Conservation (phyloP, 164 flowering plant species). For the Vitis cinerea region DNA sequence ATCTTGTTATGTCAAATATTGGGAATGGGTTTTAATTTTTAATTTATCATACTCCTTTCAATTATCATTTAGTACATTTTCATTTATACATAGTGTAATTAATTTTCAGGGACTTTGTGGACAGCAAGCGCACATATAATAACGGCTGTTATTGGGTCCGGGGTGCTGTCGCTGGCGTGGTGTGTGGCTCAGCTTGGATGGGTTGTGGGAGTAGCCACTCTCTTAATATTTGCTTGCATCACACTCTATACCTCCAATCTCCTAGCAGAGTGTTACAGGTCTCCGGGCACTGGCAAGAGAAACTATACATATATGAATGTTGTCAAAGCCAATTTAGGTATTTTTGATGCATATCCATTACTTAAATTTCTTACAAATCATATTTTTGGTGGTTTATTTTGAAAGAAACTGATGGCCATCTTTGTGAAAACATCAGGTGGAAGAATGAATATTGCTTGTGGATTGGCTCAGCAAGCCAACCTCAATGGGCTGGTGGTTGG, state of each 20-base stretch:
- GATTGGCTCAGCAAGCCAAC: conserved; percentile 13
- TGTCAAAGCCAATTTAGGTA: conserved; percentile 10
- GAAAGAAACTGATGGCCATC: background rate
- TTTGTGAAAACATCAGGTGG: background rate
- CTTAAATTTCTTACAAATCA: no score
- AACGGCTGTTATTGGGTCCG: conserved; percentile 16
- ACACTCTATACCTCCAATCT: conserved; percentile 6
- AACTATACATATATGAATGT: conserved; percentile 4
- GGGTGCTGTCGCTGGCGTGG: conserved; percentile 14
- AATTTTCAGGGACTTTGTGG: conserved; percentile 9
- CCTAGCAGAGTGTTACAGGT: conserved; percentile 9
- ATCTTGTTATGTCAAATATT: no score
- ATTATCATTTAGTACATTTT: no score
- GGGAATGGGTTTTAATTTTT: no score
- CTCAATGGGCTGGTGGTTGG: conserved; percentile 17
- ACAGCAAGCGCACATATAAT: conserved; percentile 16
- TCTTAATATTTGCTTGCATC: conserved; percentile 1
- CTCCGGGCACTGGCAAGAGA: conserved; percentile 9
- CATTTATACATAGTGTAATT: no score
- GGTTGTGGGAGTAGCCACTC: conserved; percentile 4
- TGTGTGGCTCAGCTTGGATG: conserved; percentile 19
- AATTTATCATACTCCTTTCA: no score
- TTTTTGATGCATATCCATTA: no score
- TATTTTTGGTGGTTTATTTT: no score
- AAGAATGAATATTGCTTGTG: conserved; percentile 13